Percentiles rank a stretch among this genome's conserved stretches.
phyloP scores from a whole-genome alignment of 2,329 filamentous ascomycete genomes.

The Hawksworthiomyces lignivorus region DNA sequence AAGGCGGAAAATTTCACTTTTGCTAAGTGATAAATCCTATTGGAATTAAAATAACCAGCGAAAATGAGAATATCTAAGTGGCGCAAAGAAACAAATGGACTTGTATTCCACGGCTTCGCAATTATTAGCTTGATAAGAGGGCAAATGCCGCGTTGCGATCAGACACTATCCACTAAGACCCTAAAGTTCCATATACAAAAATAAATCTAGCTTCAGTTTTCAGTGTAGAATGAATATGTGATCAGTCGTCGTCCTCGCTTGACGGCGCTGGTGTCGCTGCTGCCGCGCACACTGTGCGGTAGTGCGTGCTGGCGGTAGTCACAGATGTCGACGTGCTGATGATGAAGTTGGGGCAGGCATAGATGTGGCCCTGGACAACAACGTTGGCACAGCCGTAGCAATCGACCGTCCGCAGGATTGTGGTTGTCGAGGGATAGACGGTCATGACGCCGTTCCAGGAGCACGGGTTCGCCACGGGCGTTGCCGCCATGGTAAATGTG shows the following conservation, averaged over 20 bases:
- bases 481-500: slow-evolving; percentile 1
- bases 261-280: not conserved
- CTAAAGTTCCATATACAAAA: too few relatives aligned
- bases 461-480: not conserved
- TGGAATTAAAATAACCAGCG: too few relatives aligned
- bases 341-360: not conserved
- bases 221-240: too few relatives aligned
- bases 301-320: not conserved
- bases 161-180: too few relatives aligned
- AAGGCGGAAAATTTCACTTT: too few relatives aligned
- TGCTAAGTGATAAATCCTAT: too few relatives aligned
- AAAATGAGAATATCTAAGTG: too few relatives aligned
- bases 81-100: too few relatives aligned
- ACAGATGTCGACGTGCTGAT: not conserved
- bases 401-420: slow-evolving; percentile 4
- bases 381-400: slow-evolving; percentile 8
- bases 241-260: not conserved
- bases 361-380: not conserved
- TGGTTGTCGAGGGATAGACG: slow-evolving; percentile 9
- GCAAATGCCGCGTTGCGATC: too few relatives aligned
- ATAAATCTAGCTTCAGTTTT: too few relatives aligned
- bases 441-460: slow-evolving; percentile 6
- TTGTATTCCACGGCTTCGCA: too few relatives aligned
- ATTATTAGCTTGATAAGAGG: too few relatives aligned
- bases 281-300: not conserved